Evolutionary conservation across 495 filamentous ascomycete genomes (phyloP).

Genomic region (Niebla homalea): DNA sequence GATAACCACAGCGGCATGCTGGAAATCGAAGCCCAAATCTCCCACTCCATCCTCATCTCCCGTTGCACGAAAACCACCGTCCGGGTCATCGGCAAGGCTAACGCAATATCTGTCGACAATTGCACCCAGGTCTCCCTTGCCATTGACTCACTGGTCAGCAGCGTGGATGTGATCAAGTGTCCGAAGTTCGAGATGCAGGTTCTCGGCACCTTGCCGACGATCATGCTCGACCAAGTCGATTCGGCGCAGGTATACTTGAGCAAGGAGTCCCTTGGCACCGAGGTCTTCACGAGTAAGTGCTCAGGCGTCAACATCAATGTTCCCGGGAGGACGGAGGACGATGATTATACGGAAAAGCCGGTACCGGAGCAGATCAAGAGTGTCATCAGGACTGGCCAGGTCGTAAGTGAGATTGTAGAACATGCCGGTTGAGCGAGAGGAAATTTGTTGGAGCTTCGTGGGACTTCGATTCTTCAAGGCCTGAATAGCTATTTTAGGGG

Average conservation of each 20-base stretch:
- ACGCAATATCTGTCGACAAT: slow-evolving; percentile 88
- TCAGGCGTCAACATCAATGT: slow-evolving; percentile 75
- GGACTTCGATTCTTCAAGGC: no score
- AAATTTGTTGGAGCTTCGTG: no score
- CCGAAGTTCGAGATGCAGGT: slow-evolving; percentile 87
- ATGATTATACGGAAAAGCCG: slow-evolving; percentile 73
- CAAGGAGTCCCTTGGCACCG: slow-evolving; percentile 59
- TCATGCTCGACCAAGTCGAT: slow-evolving; percentile 87
- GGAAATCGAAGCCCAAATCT: slow-evolving; percentile 62
- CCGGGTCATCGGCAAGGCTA: slow-evolving; percentile 80
- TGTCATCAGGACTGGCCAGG: slow-evolving; percentile 56
- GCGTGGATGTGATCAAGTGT: slow-evolving; percentile 86
- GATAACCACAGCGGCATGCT: slow-evolving; percentile 61
- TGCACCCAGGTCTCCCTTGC: slow-evolving; percentile 70
- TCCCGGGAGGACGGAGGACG: slow-evolving; percentile 43
- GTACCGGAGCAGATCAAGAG: slow-evolving; percentile 84
- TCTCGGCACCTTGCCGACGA: slow-evolving; percentile 65
- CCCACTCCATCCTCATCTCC: slow-evolving; percentile 83
- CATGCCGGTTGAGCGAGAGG: slow-evolving; percentile 49
- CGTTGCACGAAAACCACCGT: slow-evolving; percentile 84
- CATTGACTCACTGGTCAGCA: slow-evolving; percentile 78
- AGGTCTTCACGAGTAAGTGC: slow-evolving; percentile 81
- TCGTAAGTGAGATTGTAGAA: slow-evolving; percentile 81
- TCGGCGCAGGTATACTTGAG: slow-evolving; percentile 75
- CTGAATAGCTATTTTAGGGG: no score